These are phyloP conservation scores for Verbascum thapsus DNA, from an alignment of 257 asterid species.

Conservation along the genomic window DNA sequence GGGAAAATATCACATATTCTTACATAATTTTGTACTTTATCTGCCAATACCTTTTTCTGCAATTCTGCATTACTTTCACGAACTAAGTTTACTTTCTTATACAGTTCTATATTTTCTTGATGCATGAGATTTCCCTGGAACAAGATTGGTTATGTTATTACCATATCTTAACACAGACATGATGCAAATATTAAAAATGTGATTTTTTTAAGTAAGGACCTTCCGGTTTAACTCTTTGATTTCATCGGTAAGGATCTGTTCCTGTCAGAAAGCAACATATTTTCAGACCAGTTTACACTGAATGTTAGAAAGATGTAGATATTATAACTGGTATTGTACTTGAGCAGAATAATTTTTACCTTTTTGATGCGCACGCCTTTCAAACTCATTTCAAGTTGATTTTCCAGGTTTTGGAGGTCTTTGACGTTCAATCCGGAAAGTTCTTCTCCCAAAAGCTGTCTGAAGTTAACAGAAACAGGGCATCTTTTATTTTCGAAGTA, in stretches of 20 bases:
- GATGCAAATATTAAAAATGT: conserved; percentile 9
- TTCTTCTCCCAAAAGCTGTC: conserved; percentile 73
- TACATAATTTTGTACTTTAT: conserved; percentile 16
- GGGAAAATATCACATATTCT: background rate
- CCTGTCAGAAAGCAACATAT: conserved; percentile 38
- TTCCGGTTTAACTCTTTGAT: conserved; percentile 52
- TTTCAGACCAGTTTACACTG: conserved; percentile 4
- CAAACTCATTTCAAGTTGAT: conserved; percentile 59
- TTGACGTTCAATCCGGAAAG: conserved; percentile 60
- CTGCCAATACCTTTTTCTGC: conserved; percentile 48
- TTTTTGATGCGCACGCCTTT: conserved; percentile 48
- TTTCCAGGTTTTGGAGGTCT: conserved; percentile 67
- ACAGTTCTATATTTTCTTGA: conserved; percentile 58
- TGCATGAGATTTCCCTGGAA: conserved; percentile 52
- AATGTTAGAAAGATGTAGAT: conserved; percentile 12
- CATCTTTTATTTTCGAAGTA: conserved; percentile 17
- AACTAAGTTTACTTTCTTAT: conserved; percentile 45
- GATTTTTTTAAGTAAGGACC: conserved; percentile 39
- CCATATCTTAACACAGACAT: background rate
- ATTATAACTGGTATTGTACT: background rate
- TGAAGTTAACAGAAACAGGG: conserved; percentile 25
- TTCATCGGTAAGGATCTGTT: conserved; percentile 53
- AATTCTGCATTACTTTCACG: conserved; percentile 53
- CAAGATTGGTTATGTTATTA: conserved; percentile 14
- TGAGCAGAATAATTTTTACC: conserved; percentile 34